Conservation (phyloP, 805 yeast species). For the Ogataea dorogensis region DNA sequence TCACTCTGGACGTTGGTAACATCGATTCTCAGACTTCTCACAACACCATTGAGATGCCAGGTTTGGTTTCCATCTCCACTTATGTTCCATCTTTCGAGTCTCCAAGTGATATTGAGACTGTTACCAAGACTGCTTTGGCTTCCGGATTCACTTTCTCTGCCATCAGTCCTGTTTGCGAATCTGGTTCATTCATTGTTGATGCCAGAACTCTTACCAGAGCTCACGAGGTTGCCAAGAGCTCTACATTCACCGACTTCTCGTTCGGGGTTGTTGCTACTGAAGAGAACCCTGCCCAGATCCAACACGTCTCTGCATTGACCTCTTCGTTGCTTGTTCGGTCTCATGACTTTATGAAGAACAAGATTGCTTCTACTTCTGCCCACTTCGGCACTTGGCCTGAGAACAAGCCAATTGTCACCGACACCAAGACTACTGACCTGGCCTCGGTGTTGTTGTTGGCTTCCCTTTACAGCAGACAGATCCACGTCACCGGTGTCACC, state of each 20-base stretch:
- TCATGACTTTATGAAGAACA: slow-evolving; percentile 63
- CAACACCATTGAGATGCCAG: slow-evolving; percentile 78
- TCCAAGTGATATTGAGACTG: slow-evolving; percentile 58
- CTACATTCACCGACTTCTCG: slow-evolving; percentile 79
- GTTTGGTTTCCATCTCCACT: slow-evolving; percentile 78
- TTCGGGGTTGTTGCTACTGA: slow-evolving; percentile 82
- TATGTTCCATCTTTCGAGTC: slow-evolving; percentile 67
- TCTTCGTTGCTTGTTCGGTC: slow-evolving; percentile 83
- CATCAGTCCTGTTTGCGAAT: slow-evolving; percentile 67
- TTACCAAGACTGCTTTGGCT: slow-evolving; percentile 68
- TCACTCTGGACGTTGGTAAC: slow-evolving; percentile 63
- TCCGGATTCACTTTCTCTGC: slow-evolving; percentile 89
- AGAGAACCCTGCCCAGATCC: slow-evolving; percentile 58
- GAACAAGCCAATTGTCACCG: slow-evolving; percentile 81
- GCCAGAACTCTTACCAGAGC: slow-evolving; percentile 65
- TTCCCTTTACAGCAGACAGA: slow-evolving; percentile 76
- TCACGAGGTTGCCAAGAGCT: slow-evolving; percentile 48
- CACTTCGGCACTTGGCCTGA: slow-evolving; percentile 85
- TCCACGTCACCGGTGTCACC: slow-evolving; percentile 86
- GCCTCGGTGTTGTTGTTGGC: slow-evolving; percentile 92
- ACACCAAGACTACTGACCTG: slow-evolving; percentile 86
- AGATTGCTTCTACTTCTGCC: slow-evolving; percentile 74
- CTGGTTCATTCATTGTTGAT: slow-evolving; percentile 65
- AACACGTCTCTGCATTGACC: slow-evolving; percentile 61
- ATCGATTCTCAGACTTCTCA: slow-evolving; percentile 91